Evolutionary conservation across 2,329 filamentous ascomycete genomes (phyloP), one percentile per base, ranked within the genome.

Genomic region (Colletotrichum graminicola): DNA sequence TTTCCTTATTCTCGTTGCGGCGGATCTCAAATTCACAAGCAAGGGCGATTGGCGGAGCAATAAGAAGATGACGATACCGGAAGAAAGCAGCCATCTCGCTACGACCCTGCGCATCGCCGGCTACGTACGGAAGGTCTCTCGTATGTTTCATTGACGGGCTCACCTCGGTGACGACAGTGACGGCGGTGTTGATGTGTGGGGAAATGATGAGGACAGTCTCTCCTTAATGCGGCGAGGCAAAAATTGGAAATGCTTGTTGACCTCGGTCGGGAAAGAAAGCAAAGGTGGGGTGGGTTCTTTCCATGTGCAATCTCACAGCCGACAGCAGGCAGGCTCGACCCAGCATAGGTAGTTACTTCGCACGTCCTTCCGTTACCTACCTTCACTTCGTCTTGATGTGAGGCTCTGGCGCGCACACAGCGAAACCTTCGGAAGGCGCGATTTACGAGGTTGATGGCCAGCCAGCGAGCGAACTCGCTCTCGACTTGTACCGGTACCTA

Each of bases 261-360:
- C 45, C 34, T 39, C 36, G 60, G 60, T 21, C 16, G 16, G 8
- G 16, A 52, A 62, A 41, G 47, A 49, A 26, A 21, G 45, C 4
- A 47, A 34, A 34, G 39, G 41, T 62, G 18, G 45, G 45, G 45
- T 47, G 51, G 23, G 39, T 66, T 59, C 43, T 23, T 54, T n/a
- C 57, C 49, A 54, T 32, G 32, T 39, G 51, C 34, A 36, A 57
- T 52, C n/a, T 51, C 66, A 67, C 56, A 51, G 10, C 39, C 23
- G 34, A 56, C 59, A 68, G 45, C 66, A 72, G 60, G 65, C 16
- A 72, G 68, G 65, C 65, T 57, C 59, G 52, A 54, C 59, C 52
- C 54, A 45, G 59, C 29, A 49, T 54, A 12, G 8, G 21, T 39
- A 29, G 3, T 34, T 18, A 55, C 47, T 18, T 63, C 23, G 36